Base-by-base conservation (phyloP, 1,139 yeast species). In the Tardiomyces blankii region DNA sequence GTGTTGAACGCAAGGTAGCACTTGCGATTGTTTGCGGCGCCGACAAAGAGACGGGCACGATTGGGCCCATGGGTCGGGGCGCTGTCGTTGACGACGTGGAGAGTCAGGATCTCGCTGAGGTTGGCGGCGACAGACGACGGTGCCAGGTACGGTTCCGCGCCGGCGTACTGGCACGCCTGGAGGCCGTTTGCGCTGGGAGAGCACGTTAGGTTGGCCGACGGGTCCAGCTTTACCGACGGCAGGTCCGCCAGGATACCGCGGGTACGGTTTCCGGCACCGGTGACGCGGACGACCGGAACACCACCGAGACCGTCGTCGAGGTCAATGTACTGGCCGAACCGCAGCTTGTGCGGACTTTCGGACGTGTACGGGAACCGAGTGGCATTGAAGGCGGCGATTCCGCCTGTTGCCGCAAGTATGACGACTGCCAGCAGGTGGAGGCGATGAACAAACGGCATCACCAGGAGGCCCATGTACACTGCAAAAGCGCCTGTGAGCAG, bases 391-490 rank as follows among this genome's bases (percentile, higher is more conserved):
- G 67, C 59, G 14, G 65, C 52, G 11, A 70, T 54, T 2, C 78
- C 62, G 3, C 62, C 51, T 2, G 69, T 51, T 1, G 73, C 63
- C 1, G 78, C 73, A 30, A 63, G 50, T 27, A 69, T 44, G 7
- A 72, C 58, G 4, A 69, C 48, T 1, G 65, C 49, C 27, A 75
- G 53, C 44, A 73, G 70, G 60, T 83, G 83, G 44, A 84, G 59
- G 55, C 83, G 82, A 65, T 82, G 82, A 40, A 79, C 68, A 58
- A 86, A 86, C 9, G 95, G 91, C 44, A 84, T 58, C 19, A 81
- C 61, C 9, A 91, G 81, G 1, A 79, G 51, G 0, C 80, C 71
- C 56, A 82, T 63, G 16, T 13, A 14, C 16, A 30, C 16, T 4
- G 9, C 35, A 30, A 30, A 30, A 5, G 35, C n/a, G 3, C 35